Evolutionary conservation across 805 yeast genomes (phyloP), one percentile per base, ranked within the genome.

Genomic region (Wickerhamomyces strasburgensis): DNA sequence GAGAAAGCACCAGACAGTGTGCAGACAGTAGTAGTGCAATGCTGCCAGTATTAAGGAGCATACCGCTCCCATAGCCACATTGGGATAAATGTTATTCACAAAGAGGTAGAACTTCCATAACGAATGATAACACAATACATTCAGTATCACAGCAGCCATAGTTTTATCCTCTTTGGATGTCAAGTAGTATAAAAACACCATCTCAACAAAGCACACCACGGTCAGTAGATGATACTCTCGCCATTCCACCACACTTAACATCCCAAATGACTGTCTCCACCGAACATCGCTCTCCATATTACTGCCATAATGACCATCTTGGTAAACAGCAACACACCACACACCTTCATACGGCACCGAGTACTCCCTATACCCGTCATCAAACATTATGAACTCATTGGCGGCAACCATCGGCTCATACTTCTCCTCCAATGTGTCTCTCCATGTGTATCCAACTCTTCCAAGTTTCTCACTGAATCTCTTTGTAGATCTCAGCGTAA

Each of bases 251-350:
- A 31, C 27, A 7, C 35, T 27, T 14, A 31, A n/a, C n/a, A 18
- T 17, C 0, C 44, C 44, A 29, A 29, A 34, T 2, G 31, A 15
- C 9, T 34, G 34, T 9, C 9, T 19, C 27, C 24, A 30, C 2
- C 39, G 31, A 13, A 31, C 17, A 4, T 33, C 15, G 6, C 28
- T 14, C 10, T 30, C 9, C 14, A 14, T 19, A 9, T 35, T 15
- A 16, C 35, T 10, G 14, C n/a, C n/a, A n/a, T n/a, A n/a, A n/a
- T n/a, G 30, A 4, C 46, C 40, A 24, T 42, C 42, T 26, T 42
- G 46, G 18, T 42, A 42, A 14, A 28, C 26, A 7, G 30, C 36
- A 4, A 38, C 15, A 18, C 46, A 42, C 46, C 46, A 42, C 3
- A 29, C 28, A 4, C 42, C 42, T 10, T 30, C 33, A 25, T 27